A percentile compares a stretch with the other conserved stretches of the same genome.
phyloP scores from a whole-genome alignment of 371 early-diverging fungal species.

The Mortierella sp. region DNA sequence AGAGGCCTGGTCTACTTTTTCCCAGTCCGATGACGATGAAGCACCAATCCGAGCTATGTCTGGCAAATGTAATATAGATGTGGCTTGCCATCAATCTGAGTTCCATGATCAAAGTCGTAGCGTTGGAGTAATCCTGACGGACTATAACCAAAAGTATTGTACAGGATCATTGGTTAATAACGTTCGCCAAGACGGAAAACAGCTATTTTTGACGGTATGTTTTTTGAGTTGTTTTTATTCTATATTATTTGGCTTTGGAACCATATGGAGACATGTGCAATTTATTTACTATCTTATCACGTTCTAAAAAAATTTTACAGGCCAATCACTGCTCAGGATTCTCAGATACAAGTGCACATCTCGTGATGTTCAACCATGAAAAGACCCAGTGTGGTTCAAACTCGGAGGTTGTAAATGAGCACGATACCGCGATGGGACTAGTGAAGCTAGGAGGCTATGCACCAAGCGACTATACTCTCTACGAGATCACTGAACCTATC shows the following conservation, averaged over 20 bases:
- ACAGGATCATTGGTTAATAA: slow-evolving; percentile 66
- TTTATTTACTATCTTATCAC: background rate
- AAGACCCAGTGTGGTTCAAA: slow-evolving; percentile 46
- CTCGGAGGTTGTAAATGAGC: slow-evolving; percentile 38
- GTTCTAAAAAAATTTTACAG: slow-evolving; percentile 18
- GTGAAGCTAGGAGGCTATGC: slow-evolving; percentile 49
- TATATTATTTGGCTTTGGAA: background rate
- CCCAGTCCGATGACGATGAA: background rate
- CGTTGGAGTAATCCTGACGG: slow-evolving; percentile 63
- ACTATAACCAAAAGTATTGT: slow-evolving; percentile 64
- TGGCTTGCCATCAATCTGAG: slow-evolving; percentile 58
- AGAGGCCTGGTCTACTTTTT: background rate
- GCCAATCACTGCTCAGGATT: slow-evolving; percentile 62
- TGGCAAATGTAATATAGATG: slow-evolving; percentile 64
- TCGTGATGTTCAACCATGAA: slow-evolving; percentile 67
- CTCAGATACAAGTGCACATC: slow-evolving; percentile 52
- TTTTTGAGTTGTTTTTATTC: background rate
- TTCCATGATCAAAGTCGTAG: slow-evolving; percentile 60
- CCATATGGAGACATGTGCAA: too few species aligned
- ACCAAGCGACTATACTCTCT: slow-evolving; percentile 59
- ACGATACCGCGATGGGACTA: slow-evolving; percentile 62
- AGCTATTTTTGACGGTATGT: slow-evolving; percentile 63
- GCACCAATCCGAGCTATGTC: slow-evolving; percentile 40
- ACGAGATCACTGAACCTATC: slow-evolving; percentile 63
- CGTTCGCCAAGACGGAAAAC: slow-evolving; percentile 61